Conservation (phyloP, 164 flowering plant genomes). For the Saururus chinensis region DNA sequence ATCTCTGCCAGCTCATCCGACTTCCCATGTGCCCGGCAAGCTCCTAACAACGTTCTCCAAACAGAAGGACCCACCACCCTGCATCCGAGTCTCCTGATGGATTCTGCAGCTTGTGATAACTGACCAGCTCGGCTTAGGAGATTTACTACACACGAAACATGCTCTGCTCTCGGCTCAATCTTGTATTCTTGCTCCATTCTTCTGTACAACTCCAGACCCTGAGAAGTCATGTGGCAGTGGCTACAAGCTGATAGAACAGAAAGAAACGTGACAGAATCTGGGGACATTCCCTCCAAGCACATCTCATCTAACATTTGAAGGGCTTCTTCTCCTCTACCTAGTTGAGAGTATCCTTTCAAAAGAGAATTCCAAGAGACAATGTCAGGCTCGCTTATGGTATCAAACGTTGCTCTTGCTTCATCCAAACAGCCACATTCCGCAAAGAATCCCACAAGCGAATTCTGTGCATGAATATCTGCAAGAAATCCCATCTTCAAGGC, state of each 20-base stretch:
- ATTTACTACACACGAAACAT: conserved; percentile 13
- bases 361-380: conserved; percentile 24
- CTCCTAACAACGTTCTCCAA: conserved; percentile 21
- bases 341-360: conserved; percentile 16
- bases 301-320: conserved; percentile 11
- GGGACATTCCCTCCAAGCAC: conserved; percentile 7
- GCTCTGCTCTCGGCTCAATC: conserved; percentile 14
- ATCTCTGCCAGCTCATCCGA: conserved; percentile 8
- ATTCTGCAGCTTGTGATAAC: conserved; percentile 9
- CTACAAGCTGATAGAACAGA: conserved; percentile 20
- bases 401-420: conserved; percentile 8
- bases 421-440: conserved; percentile 19
- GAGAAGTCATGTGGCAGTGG: conserved; percentile 13
- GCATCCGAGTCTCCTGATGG: conserved; percentile 3
- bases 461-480: conserved; percentile 11
- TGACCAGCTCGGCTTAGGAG: conserved; percentile 18
- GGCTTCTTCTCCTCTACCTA: conserved; percentile 17
- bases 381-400: conserved; percentile 9
- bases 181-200: conserved; percentile 11
- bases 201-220: conserved; percentile 13
- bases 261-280: conserved; percentile 16
- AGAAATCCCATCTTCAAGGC: conserved; percentile 11
- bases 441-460: conserved; percentile 14
- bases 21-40: conserved; percentile 14
- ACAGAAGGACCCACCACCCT: conserved; percentile 10